Evolutionary conservation across 1,284 basidiomycete species (phyloP), one percentile per base, ranked within the genome.

Genomic region (Microbotryomycetes sp.): DNA sequence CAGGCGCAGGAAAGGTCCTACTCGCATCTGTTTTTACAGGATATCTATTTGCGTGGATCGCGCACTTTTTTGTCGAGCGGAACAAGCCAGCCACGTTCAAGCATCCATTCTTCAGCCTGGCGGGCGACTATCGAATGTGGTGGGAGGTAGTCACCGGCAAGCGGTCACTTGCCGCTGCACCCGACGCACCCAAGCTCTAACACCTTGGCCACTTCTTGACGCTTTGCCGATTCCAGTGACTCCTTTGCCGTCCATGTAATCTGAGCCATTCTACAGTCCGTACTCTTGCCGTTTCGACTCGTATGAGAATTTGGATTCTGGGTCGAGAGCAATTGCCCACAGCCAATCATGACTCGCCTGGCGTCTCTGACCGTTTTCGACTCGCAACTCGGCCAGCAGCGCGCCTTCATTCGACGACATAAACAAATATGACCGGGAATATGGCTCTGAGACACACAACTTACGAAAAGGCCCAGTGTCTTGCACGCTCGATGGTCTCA

Each of bases 381-480:
- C 35, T 18, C 35, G 35, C 35, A 41, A 11, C 35, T 41, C 35
- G 9, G 35, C 35, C 35, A 41, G 35, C 11, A 41, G 35, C 9
- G 35, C 35, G 35, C 35, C 35, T 41, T 9, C 35, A 41, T 41
- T 18, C 9, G 11, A 41, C 18, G 35, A 11, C 35, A 18, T 41
- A 9, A 41, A 18, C 35, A 11, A 18, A 41, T 18, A 11, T 41
- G 18, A 41, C 35, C 9, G 35, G 35, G 35, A 18, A n/a, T n/a
- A n/a, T n/a, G n/a, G n/a, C n/a, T n/a, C n/a, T 41, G 13, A 64
- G 45, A n/a, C 2, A 54, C 54, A 29, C 52, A 59, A 1, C 52
- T 46, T 3, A 65, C 26, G 4, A 30, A 55, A 47, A 5, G 26
- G 21, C 16, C 46, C 47, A 7, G 47, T 46, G 16, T 66, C 65